Conservation (phyloP, 2,329 filamentous ascomycete genomes). For the Pleurostoma richardsiae region DNA sequence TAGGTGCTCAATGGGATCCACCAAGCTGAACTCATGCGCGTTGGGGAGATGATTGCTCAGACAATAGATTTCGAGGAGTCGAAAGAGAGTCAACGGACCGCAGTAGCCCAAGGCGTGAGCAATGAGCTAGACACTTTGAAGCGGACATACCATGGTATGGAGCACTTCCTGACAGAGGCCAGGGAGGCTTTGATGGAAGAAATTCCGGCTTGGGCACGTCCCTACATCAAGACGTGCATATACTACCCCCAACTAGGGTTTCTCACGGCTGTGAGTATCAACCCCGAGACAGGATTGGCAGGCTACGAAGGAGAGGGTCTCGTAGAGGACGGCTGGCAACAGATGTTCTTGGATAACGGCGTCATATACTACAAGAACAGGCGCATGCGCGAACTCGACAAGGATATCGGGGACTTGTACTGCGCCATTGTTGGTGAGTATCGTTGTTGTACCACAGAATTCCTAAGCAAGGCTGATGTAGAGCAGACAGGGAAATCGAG, state of each 20-base stretch:
- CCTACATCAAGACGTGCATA: slow-evolving; percentile 66
- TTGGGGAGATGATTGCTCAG: slow-evolving; percentile 67
- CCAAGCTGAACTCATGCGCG: slow-evolving; percentile 49
- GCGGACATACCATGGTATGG: slow-evolving; percentile 71
- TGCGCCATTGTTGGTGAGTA: slow-evolving; percentile 70
- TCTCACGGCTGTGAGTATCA: slow-evolving; percentile 66
- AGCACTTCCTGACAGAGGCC: slow-evolving; percentile 64
- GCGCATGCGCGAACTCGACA: slow-evolving; percentile 76
- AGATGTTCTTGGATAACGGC: slow-evolving; percentile 67
- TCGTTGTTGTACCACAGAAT: not conserved
- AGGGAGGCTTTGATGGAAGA: slow-evolving; percentile 57
- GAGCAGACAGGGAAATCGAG: slow-evolving; percentile 77
- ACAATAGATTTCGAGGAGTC: slow-evolving; percentile 79
- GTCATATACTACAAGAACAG: slow-evolving; percentile 82
- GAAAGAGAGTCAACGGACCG: slow-evolving; percentile 63
- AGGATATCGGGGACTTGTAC: slow-evolving; percentile 78
- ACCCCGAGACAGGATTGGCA: slow-evolving; percentile 51
- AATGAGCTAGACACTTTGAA: slow-evolving; percentile 73
- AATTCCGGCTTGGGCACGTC: slow-evolving; percentile 54
- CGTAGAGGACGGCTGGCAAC: slow-evolving; percentile 63
- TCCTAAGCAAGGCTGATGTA: too few relatives aligned
- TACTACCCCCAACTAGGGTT: slow-evolving; percentile 93
- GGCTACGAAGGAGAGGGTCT: slow-evolving; percentile 58
- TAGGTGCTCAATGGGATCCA: slow-evolving; percentile 59
- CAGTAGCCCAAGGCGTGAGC: slow-evolving; percentile 69